These are phyloP conservation scores for Dalechampia spathulata DNA, from an alignment of 441 rosid species.

Conservation along the genomic window DNA sequence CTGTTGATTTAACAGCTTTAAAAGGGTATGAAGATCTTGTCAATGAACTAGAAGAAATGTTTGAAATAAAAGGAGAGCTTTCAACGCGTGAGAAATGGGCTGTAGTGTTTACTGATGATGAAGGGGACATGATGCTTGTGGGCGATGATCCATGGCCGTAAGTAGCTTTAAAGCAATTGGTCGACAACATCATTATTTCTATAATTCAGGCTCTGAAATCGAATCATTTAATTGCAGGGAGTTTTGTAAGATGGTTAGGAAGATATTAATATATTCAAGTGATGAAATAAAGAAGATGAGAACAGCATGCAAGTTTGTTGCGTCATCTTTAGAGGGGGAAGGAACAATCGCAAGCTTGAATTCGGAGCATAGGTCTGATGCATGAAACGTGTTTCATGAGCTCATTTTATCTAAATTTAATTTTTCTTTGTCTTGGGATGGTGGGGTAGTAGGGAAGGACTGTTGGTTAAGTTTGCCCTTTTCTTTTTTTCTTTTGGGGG, in stretches of 20 bases:
- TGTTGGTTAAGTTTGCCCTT: constrained; percentile 17
- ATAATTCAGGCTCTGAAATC: too few relatives aligned
- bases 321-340: constrained; percentile 41
- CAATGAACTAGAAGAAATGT: constrained; percentile 69
- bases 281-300: constrained; percentile 71
- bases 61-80: constrained; percentile 74
- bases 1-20: constrained; percentile 58
- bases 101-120: constrained; percentile 68
- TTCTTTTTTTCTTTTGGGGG: too few relatives aligned
- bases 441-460: not conserved
- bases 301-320: constrained; percentile 33
- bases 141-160: constrained; percentile 92
- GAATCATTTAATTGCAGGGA: constrained; percentile 60
- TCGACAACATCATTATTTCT: too few relatives aligned
- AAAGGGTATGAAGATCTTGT: constrained; percentile 61
- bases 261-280: constrained; percentile 56
- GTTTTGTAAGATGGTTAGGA: constrained; percentile 80
- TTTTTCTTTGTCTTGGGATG: constrained; percentile 10
- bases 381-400: constrained; percentile 5
- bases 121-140: constrained; percentile 94
- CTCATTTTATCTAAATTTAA: constrained; percentile 3
- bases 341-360: constrained; percentile 34
- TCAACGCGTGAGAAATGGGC: constrained; percentile 56
- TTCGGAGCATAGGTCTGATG: constrained; percentile 32
- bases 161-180: too few relatives aligned